These are phyloP conservation scores for Leccinum arenicola DNA, from an alignment of 768 basidiomycete genomes.

Conservation along the genomic window DNA sequence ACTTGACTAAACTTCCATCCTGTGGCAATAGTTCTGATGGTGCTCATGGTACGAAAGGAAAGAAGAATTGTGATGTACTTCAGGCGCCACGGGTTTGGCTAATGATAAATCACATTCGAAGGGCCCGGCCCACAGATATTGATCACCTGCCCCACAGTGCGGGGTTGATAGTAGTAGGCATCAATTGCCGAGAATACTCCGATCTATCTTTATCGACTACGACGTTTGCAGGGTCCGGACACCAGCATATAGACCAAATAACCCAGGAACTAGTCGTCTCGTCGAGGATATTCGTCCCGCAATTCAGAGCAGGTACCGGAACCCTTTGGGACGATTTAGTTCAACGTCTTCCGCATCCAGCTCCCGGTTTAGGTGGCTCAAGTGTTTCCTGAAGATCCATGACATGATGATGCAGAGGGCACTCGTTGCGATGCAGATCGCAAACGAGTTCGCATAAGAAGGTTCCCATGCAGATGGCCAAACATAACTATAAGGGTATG, in stretches of 20 bases:
- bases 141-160: background rate
- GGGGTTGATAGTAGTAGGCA: background rate
- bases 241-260: background rate
- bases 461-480: constrained; percentile 74
- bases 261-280: background rate
- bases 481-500: constrained; percentile 43
- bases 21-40: constrained; percentile 31
- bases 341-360: constrained; percentile 39
- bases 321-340: constrained; percentile 34
- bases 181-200: constrained; percentile 17
- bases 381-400: constrained; percentile 45
- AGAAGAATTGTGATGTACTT: background rate
- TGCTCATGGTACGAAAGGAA: constrained; percentile 15
- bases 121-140: background rate
- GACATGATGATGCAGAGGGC: constrained; percentile 49
- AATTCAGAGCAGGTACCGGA: constrained; percentile 46
- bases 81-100: background rate
- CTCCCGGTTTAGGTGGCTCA: constrained; percentile 40
- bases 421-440: constrained; percentile 64
- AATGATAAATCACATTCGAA: background rate
- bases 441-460: constrained; percentile 66
- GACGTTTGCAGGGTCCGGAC: background rate
- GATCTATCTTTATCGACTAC: background rate
- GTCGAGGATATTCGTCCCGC: background rate
- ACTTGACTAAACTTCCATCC: constrained; percentile 71